These are phyloP conservation scores for Vitis amurensis DNA, from an alignment of 164 flowering plant species.

Conservation along the genomic window DNA sequence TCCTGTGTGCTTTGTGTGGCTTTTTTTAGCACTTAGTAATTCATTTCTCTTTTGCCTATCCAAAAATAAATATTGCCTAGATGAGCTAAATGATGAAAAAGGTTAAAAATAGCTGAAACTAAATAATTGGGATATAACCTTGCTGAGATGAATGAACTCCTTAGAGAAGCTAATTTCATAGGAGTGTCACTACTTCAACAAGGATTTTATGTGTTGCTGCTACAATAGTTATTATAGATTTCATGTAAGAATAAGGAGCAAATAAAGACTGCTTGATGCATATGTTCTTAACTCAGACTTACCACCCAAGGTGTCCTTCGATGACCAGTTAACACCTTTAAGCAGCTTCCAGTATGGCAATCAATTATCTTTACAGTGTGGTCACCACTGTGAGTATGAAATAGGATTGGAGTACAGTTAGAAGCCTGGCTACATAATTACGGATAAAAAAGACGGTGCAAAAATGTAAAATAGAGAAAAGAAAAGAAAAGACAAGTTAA, in stretches of 20 bases:
- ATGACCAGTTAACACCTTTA: constrained; percentile 91
- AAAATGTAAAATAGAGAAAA: too few species aligned
- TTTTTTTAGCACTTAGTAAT: too few species aligned
- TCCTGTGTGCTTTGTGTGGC: too few species aligned
- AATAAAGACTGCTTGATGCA: neutral
- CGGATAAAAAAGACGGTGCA: too few species aligned
- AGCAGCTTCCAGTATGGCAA: constrained; percentile 79
- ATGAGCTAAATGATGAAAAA: neutral
- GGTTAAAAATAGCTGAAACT: neutral
- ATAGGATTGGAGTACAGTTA: neutral
- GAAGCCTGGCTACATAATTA: too few species aligned
- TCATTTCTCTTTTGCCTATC: too few species aligned
- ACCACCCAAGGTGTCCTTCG: constrained; percentile 99
- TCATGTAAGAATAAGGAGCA: too few species aligned
- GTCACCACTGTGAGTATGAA: constrained; percentile 69
- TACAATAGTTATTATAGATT: too few species aligned
- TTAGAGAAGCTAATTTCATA: neutral
- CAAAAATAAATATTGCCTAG: too few species aligned
- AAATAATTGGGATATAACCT: neutral
- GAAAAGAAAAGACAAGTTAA: neutral
- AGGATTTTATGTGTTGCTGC: too few species aligned
- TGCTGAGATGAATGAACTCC: neutral
- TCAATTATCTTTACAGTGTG: constrained; percentile 96
- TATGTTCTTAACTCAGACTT: constrained; percentile 24
- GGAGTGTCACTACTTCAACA: neutral